phyloP scores from a whole-genome alignment of 83 land plant genomes.

The Isoetes engelmannii region DNA sequence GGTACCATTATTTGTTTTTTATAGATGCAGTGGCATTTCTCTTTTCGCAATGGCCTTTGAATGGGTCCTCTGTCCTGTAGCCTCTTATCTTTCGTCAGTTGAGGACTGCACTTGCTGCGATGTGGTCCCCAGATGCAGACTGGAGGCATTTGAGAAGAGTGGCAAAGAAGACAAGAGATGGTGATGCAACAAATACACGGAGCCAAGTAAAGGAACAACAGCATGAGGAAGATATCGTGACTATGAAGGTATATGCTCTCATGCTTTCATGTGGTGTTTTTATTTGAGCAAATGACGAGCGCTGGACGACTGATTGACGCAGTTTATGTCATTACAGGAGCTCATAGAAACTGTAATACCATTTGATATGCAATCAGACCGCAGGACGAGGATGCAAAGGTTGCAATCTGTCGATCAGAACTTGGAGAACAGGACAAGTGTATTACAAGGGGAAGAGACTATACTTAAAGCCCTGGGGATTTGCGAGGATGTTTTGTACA shows the following conservation, averaged over 20 bases:
- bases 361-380: slow-evolving; percentile 74
- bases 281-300: background rate
- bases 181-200: slow-evolving; percentile 18
- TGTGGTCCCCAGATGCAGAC: slow-evolving; percentile 60
- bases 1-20: background rate
- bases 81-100: slow-evolving; percentile 53
- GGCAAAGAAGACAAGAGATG: slow-evolving; percentile 37
- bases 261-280: background rate
- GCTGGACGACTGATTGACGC: background rate
- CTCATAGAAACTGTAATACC: slow-evolving; percentile 85
- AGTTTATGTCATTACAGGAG: slow-evolving; percentile 44
- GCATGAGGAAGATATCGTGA: slow-evolving; percentile 29
- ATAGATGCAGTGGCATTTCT: background rate
- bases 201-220: slow-evolving; percentile 11
- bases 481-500: slow-evolving; percentile 89
- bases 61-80: slow-evolving; percentile 27
- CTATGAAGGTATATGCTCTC: slow-evolving; percentile 46
- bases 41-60: background rate
- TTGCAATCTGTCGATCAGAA: slow-evolving; percentile 11
- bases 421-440: slow-evolving; percentile 39
- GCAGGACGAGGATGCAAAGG: slow-evolving; percentile 41
- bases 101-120: slow-evolving; percentile 77
- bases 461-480: slow-evolving; percentile 67
- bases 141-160: slow-evolving; percentile 44
- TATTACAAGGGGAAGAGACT: slow-evolving; percentile 64